A percentile compares a stretch with the other conserved stretches of the same genome.
These are phyloP conservation scores for Penicilliopsis zonata DNA, from an alignment of 495 filamentous ascomycete species.

Conservation along the genomic window DNA sequence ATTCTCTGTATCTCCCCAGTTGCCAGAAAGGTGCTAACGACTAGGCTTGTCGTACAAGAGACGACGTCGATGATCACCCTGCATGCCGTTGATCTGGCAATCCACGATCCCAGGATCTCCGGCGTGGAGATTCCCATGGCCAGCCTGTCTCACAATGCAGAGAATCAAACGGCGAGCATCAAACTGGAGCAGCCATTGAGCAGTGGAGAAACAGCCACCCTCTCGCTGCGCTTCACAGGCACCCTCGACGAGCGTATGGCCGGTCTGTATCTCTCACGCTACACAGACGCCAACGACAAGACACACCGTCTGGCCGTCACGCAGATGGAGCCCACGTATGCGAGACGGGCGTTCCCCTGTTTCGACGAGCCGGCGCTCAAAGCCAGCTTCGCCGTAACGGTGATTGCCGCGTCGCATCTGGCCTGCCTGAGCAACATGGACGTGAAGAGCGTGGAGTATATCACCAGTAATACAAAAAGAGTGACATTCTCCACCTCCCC, in stretches of 20 bases:
- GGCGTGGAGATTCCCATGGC: slow-evolving; percentile 31
- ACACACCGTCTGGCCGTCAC: slow-evolving; percentile 51
- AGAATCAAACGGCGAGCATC: slow-evolving; percentile 48
- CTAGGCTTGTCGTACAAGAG: too few relatives aligned
- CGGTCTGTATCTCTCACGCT: slow-evolving; percentile 58
- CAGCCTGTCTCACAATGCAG: slow-evolving; percentile 42
- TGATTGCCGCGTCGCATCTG: slow-evolving; percentile 49
- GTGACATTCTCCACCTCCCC: slow-evolving; percentile 58
- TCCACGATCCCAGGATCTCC: slow-evolving; percentile 61
- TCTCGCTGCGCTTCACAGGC: slow-evolving; percentile 49
- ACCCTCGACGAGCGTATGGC: slow-evolving; percentile 57
- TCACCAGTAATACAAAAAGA: slow-evolving; percentile 45
- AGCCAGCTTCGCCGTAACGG: slow-evolving; percentile 51
- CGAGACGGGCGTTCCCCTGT: slow-evolving; percentile 54
- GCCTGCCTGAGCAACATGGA: slow-evolving; percentile 64
- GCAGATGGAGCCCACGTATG: slow-evolving; percentile 58
- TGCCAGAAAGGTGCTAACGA: too few relatives aligned
- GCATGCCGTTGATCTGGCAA: slow-evolving; percentile 77
- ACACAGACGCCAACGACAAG: slow-evolving; percentile 40
- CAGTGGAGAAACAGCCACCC: slow-evolving; percentile 45
- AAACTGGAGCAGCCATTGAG: slow-evolving; percentile 44
- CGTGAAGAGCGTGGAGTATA: slow-evolving; percentile 41
- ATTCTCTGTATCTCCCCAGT: too few relatives aligned
- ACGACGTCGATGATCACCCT: too few relatives aligned
- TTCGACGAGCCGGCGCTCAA: slow-evolving; percentile 63